phyloP scores from a whole-genome alignment of 108 stramenopile genomes.

The Bacterosira constricta region DNA sequence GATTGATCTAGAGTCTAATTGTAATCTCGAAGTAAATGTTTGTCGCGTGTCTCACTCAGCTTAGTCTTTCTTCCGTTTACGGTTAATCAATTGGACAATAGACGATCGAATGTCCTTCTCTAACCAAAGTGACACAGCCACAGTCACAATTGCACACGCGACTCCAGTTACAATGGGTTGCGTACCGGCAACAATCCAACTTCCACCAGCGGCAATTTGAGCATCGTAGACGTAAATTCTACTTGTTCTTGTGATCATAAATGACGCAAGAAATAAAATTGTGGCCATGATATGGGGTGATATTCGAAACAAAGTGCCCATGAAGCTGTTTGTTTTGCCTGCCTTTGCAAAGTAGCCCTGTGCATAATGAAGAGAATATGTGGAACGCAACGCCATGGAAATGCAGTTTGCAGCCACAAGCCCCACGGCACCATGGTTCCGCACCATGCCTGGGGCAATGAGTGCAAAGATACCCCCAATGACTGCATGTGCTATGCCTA shows the following conservation, averaged over 20 bases:
- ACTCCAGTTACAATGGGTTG: constrained; percentile 63
- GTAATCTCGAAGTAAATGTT: not conserved
- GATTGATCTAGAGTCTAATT: not conserved
- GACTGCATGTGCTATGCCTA: constrained; percentile 67
- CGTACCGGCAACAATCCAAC: constrained; percentile 61
- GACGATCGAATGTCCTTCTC: constrained; percentile 52
- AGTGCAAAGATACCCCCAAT: constrained; percentile 75
- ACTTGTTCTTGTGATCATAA: constrained; percentile 42
- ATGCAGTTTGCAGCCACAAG: constrained; percentile 79
- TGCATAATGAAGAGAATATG: constrained; percentile 74
- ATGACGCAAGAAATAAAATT: constrained; percentile 51
- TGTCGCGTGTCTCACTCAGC: not conserved
- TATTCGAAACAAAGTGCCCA: constrained; percentile 12
- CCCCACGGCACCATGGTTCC: constrained; percentile 63
- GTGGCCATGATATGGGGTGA: constrained; percentile 66
- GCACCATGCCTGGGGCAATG: constrained; percentile 63
- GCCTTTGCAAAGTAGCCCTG: constrained; percentile 55
- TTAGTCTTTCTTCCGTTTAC: constrained; percentile 7
- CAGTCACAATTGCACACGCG: constrained; percentile 40
- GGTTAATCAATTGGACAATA: not conserved
- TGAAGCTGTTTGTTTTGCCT: not conserved
- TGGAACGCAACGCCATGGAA: constrained; percentile 70
- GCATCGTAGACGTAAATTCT: constrained; percentile 11
- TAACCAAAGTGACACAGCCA: constrained; percentile 18
- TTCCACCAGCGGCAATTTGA: constrained; percentile 30